Evolutionary conservation across 495 filamentous ascomycete species (phyloP), one percentile per base, ranked within the genome.

Genomic region (Cladorrhinum samala): DNA sequence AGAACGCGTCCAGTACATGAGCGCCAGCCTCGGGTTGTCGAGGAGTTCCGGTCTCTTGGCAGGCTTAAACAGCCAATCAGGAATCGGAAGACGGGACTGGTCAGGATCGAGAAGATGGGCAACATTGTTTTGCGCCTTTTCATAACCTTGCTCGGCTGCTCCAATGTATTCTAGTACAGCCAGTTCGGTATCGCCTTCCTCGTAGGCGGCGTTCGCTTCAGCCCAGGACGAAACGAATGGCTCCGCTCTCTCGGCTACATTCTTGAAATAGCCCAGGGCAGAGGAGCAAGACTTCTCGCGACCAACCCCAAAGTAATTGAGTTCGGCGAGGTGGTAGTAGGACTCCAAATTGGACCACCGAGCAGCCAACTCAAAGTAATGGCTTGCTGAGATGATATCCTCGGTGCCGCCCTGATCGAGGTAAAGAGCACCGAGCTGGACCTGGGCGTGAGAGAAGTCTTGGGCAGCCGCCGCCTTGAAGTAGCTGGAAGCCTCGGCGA

Each of bases 1-100:
- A 3, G 92, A 95, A 27, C 93, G 86, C 3, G 93, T 96, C 92
- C 92, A 99, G 71, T 94, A 93, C 25, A 95, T 88, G 46, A 99
- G 73, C 2, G 93, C 92, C 1, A 96, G 77, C 0, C 79, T 72
- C 0, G 88, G 78, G 65, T 95, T 89, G 45, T 78, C 74, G 16
- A 91, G 76, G 16, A 89, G 66, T 7, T 72, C 65, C 5, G 78
- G 67, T 30, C 70, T 75, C 2, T 67, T 63, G 3, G 58, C 56
- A 19, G 58, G 60, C 11, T 56, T 63, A 19, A 67, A 68, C 4
- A 75, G 44, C 68, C 68, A 69, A 2, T 68, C 38, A 1, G 69
- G 65, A 2, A 76, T 53, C 30, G 73, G 63, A 21, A 80, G 63
- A 43, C 68, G 66, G 9, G 78, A 76, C 50, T 84, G 85, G 50